Evolutionary conservation across 2,329 filamentous ascomycete genomes (phyloP), one percentile per base, ranked within the genome.

Genomic region (Fusarium pseudonygamai): DNA sequence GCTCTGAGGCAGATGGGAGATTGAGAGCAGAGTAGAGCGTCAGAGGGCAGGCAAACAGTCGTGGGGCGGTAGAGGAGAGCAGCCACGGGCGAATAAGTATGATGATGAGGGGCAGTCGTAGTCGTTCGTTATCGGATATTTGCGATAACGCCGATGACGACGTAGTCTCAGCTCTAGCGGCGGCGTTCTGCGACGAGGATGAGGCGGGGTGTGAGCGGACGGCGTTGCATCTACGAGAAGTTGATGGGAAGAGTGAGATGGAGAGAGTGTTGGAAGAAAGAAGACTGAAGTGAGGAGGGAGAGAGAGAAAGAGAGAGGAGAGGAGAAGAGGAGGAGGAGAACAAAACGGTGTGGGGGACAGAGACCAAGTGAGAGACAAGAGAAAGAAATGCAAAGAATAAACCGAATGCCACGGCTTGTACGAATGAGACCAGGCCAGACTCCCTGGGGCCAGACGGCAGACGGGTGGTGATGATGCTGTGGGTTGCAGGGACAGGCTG

Each of bases 61-160:
- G 69, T 36, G 39, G 59, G 57, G 58, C 64, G 43, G 60, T 53
- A 65, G 46, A 56, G 39, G 39, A 66, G 46, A 64, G 49, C 43
- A 60, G 50, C 67, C 56, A 69, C 52, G 50, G 37, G 11, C 52
- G 67, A 59, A 69, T 64, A 60, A 72, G 43, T 64, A 47, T 55
- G 64, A 62, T 56, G 64, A 72, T 71, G 75, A 76, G 77, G 75
- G 76, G 76, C 69, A 71, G 55, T 77, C 60, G 69, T 73, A 71
- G 55, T 77, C 60, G 65, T 73, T 77, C 67, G 74, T 76, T 78
- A 75, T 78, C 76, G 71, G 74, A 56, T 70, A 67, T 66, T 37
- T 73, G 74, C 74, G 76, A 78, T 77, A 78, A 76, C 75, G 73
- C 76, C 71, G 64, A 78, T 74, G 76, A 75, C 72, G 75, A 76